phyloP scores from a whole-genome alignment of 2,329 filamentous ascomycete species.

The Fusarium sp. region DNA sequence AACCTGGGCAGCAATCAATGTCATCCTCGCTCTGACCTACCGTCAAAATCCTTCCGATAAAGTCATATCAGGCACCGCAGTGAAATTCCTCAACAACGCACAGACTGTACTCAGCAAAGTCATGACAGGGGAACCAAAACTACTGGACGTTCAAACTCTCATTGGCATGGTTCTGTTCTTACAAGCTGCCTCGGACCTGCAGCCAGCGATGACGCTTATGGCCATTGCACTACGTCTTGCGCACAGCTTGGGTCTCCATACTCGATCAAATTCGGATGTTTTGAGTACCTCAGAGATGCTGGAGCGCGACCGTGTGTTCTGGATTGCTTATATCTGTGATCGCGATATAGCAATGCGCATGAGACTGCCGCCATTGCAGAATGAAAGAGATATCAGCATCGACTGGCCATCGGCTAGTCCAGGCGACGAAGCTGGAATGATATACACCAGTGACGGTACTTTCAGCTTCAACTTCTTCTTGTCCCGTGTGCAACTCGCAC shows the following conservation, averaged over 20 bases:
- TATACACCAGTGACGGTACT: neutral
- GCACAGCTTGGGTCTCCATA: conserved; percentile 16
- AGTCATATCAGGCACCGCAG: rapidly evolving
- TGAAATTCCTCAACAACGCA: conserved; percentile 17
- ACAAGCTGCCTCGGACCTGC: conserved; percentile 9
- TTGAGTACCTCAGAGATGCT: neutral
- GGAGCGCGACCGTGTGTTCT: conserved; percentile 26
- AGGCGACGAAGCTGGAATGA: neutral
- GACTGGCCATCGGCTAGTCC: conserved; percentile 11
- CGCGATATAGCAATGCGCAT: conserved; percentile 21
- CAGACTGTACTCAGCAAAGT: conserved; percentile 24
- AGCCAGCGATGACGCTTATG: conserved; percentile 16
- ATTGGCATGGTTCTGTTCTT: conserved; percentile 26
- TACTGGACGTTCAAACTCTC: conserved; percentile 23
- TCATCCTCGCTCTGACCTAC: conserved; percentile 23
- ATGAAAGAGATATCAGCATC: conserved; percentile 3
- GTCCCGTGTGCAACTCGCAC: conserved; percentile 15
- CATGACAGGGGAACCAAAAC: neutral
- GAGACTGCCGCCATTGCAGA: conserved; percentile 15
- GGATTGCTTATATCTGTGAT: conserved; percentile 36
- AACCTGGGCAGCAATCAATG: conserved; percentile 33
- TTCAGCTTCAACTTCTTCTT: conserved; percentile 22
- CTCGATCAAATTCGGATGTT: neutral
- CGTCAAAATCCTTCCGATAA: neutral
- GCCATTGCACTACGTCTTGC: conserved; percentile 28